Evolutionary conservation across 805 yeast genomes (phyloP).

Genomic region (Candida maris): DNA sequence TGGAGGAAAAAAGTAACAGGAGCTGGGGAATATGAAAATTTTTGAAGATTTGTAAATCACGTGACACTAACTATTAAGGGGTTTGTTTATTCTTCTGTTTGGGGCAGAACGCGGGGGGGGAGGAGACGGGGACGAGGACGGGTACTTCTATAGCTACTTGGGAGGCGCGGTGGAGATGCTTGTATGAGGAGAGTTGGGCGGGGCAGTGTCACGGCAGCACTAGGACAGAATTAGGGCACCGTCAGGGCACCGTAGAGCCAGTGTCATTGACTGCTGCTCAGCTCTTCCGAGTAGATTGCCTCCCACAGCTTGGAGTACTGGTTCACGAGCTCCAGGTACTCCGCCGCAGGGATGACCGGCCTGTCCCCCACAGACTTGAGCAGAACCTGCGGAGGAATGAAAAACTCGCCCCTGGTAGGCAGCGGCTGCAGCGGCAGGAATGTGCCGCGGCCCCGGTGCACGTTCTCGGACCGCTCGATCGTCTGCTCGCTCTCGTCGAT

Average conservation of each 20-base stretch:
- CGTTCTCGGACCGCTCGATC: slow-evolving; percentile 15
- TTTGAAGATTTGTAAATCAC: slow-evolving; percentile 26
- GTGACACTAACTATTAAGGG: too few species aligned
- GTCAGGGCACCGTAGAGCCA: too few species aligned
- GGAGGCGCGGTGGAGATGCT: too few species aligned
- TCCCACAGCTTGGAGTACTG: slow-evolving; percentile 14
- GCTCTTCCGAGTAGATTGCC: slow-evolving; percentile 3
- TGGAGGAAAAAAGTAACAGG: too few species aligned
- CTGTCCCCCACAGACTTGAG: slow-evolving; percentile 12
- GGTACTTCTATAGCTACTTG: too few species aligned
- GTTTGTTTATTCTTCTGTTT: too few species aligned
- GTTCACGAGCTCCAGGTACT: slow-evolving; percentile 14
- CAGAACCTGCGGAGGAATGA: slow-evolving; percentile 17
- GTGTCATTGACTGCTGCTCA: too few species aligned
- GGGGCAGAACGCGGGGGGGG: too few species aligned
- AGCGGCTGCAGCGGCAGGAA: slow-evolving; percentile 6
- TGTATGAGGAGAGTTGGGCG: too few species aligned
- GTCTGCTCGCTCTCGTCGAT: slow-evolving; percentile 8
- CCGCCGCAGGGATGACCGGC: slow-evolving; percentile 14
- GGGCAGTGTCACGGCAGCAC: too few species aligned
- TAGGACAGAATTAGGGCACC: too few species aligned
- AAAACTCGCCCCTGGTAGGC: slow-evolving; percentile 9
- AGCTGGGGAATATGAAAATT: slow-evolving; percentile 21
- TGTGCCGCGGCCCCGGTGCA: slow-evolving; percentile 8
- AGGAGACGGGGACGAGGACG: too few species aligned